Conservation (phyloP, 1,284 basidiomycete species). For the Uromyces viciae-fabae region DNA sequence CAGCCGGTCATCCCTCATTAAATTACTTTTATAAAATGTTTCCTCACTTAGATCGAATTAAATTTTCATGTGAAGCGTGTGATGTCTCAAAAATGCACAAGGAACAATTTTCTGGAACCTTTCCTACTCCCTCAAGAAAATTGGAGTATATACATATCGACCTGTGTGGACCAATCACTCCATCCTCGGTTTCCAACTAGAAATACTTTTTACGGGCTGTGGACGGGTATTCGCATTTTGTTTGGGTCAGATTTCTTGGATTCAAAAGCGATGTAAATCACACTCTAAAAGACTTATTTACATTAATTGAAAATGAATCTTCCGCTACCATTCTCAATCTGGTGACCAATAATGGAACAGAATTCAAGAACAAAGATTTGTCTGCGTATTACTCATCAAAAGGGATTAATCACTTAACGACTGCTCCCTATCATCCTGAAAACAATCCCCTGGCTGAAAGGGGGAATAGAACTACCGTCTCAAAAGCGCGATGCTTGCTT, state of each 20-base stretch:
- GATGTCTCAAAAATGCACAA: background rate
- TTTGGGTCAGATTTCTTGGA: background rate
- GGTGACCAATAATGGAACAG: background rate
- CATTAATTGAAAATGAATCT: background rate
- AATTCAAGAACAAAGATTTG: conserved; percentile 16
- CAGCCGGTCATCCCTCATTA: background rate
- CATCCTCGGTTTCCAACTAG: background rate
- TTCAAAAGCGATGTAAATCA: background rate
- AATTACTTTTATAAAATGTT: conserved; percentile 12
- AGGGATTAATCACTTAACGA: background rate
- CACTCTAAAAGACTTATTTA: background rate
- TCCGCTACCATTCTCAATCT: background rate
- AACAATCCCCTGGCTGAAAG: background rate
- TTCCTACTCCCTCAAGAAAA: background rate
- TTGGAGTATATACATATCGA: background rate
- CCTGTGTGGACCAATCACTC: background rate
- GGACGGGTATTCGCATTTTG: background rate
- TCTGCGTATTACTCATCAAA: background rate
- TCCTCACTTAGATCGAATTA: background rate
- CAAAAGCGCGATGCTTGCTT: background rate
- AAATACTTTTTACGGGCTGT: background rate
- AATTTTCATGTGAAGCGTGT: conserved; percentile 7
- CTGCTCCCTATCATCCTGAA: background rate
- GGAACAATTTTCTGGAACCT: background rate
- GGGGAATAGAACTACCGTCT: background rate